These are phyloP conservation scores for Penicillium psychrofluorescens DNA, from an alignment of 495 filamentous ascomycete genomes.

Conservation along the genomic window DNA sequence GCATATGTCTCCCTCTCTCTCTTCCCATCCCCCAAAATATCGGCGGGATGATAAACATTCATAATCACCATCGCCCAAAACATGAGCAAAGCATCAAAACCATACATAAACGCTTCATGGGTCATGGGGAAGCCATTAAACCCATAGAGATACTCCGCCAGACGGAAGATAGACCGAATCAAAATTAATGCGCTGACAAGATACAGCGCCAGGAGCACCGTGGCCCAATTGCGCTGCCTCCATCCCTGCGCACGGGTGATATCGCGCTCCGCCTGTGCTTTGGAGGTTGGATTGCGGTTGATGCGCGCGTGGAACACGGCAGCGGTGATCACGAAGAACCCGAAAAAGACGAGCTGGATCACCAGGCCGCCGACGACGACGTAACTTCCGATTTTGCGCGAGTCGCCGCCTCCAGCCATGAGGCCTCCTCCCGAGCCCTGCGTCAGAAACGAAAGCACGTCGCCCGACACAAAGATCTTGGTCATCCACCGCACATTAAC, in stretches of 20 bases:
- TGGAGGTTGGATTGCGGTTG: constrained; percentile 8
- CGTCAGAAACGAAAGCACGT: constrained; percentile 26
- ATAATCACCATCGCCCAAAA: constrained; percentile 45
- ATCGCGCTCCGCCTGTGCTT: constrained; percentile 7
- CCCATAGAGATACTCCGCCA: constrained; percentile 56
- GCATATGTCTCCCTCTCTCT: neutral
- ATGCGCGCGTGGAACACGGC: constrained; percentile 32
- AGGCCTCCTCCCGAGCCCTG: constrained; percentile 21
- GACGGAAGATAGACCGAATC: constrained; percentile 53
- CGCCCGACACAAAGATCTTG: constrained; percentile 31
- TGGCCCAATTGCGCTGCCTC: constrained; percentile 38
- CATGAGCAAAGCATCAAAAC: constrained; percentile 59
- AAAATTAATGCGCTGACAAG: constrained; percentile 46
- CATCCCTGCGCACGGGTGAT: constrained; percentile 5
- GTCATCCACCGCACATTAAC: constrained; percentile 23
- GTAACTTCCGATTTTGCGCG: constrained; percentile 23
- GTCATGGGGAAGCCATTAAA: constrained; percentile 40
- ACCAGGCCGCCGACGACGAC: constrained; percentile 38
- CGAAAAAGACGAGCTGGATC: constrained; percentile 39
- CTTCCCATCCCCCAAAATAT: constrained; percentile 18
- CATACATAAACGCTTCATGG: constrained; percentile 54
- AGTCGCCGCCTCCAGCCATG: constrained; percentile 9
- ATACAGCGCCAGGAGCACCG: constrained; percentile 47
- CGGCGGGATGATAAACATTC: constrained; percentile 28
- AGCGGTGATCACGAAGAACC: constrained; percentile 34